Base-by-base conservation (phyloP, 805 yeast species). In the Cyberlindnera sargentensis region DNA sequence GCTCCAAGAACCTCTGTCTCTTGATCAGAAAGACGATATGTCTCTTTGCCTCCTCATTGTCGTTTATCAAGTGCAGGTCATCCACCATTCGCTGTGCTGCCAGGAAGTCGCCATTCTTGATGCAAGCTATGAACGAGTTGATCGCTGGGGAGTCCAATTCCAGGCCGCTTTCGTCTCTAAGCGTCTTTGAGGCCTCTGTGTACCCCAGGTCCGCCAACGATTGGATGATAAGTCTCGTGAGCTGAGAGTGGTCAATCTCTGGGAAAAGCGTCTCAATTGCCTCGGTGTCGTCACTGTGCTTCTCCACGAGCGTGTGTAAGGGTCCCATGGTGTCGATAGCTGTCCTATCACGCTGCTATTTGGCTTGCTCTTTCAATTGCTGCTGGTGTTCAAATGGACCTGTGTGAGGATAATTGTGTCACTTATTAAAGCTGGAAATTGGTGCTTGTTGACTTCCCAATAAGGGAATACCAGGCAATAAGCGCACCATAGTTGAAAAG, bases 161-260 rank as follows among this genome's bases (percentile, higher is more conserved):
- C 27, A 66, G 45, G 7, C 69, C 68, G 45, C 67, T 63, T 51
- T 74, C 78, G 5, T 56, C 46, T 45, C 70, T 71, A 34, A 78
- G 57, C 4, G 50, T 42, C 4, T 57, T 47, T 0, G 77, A 71
- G 0, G 76, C 56, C 3, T 59, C 50, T 4, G 53, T 44, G 50
- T 71, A 75, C 4, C 80, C 80, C 45, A 78, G 47, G 45, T 75
- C 81, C 32, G 63, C 60, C 40, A 78, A 55, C 1, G 78, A 61
- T 49, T 76, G 80, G 32, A 76, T 69, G 34, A 78, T 55, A 28
- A 78, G 58, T 40, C 76, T 66, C 3, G 78, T 68, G 23, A 75
- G 61, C 51, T 76, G 75, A 23, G 47, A 48, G 23, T 36, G 45
- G 32, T 55, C 47, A 11, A 55, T 42, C n/a, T 48, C 48, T 6